These are phyloP conservation scores for Pseudisothecium myosuroides DNA, from an alignment of 225 moss, liverwort and hornwort species.

Conservation along the genomic window DNA sequence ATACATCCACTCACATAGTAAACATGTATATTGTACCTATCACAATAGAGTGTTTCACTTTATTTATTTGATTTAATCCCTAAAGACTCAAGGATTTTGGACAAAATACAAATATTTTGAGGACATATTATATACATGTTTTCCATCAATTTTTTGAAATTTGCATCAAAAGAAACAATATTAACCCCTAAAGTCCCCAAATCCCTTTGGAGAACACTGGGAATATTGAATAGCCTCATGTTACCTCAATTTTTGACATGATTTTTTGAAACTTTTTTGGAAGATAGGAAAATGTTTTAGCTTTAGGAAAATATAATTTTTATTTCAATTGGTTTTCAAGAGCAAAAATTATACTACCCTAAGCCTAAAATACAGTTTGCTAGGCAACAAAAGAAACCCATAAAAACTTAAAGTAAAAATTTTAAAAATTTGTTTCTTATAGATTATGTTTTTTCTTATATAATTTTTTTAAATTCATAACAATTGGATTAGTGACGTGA, in stretches of 20 bases:
- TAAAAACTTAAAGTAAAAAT: too few relatives aligned
- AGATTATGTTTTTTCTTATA: too few relatives aligned
- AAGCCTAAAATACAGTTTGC: too few relatives aligned
- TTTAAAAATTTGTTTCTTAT: too few relatives aligned
- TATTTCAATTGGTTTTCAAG: neutral
- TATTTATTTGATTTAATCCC: neutral
- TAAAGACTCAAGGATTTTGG: neutral
- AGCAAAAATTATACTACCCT: neutral
- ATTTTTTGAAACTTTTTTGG: neutral
- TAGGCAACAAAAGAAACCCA: too few relatives aligned
- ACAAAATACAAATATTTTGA: neutral
- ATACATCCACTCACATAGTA: neutral
- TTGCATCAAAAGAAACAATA: neutral
- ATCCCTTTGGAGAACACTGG: fast-evolving
- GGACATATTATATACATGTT: neutral
- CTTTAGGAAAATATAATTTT: too few relatives aligned
- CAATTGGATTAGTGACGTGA: too few relatives aligned
- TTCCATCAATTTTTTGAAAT: neutral
- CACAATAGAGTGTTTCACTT: neutral
- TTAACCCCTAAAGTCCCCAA: too few relatives aligned
- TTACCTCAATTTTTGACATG: neutral
- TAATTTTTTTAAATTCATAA: too few relatives aligned
- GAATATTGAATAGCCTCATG: fast-evolving
- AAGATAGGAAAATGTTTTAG: too few relatives aligned
- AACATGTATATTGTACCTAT: neutral